Base-by-base conservation (phyloP, 768 basidiomycete species). In the Suillus bovinus region DNA sequence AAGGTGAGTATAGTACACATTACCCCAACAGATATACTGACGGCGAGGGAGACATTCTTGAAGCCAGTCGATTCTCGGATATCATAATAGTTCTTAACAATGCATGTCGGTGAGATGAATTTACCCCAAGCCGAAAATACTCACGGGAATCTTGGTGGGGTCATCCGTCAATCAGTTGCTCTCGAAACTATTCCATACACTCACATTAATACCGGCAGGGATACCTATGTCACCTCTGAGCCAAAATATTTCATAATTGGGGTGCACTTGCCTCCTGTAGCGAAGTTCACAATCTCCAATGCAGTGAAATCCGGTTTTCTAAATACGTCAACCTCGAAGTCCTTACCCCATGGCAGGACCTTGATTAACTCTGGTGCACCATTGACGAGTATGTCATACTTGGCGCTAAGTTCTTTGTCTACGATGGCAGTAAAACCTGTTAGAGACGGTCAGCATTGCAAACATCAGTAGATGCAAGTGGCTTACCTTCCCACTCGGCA, bases 361-460 rank as follows among this genome's bases (percentile, higher is more conserved):
- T 93, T 86, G 76, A 95, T 89, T 29, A 93, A 79, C 59, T 87
- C 82, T 1, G 91, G 87, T n/a, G 93, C 94, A 34, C 81, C 73
- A 58, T 88, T 79, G 27, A 95, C 93, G 27, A 95, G 81, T 17
- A 71, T 81, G 64, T 91, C 89, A 67, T 93, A 95, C 76, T 92
- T 94, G 9, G 86, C 86, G 68, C 89, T 91, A 50, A 94, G 81
- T 62, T 84, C 78, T 74, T 95, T 94, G 80, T 95, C 85, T 52
- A 94, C 92, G 64, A 94, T 90, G 7, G 92, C 93, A 38, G 92
- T 92, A 72, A 94, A 94, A 34, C 91, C 90, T 91, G 65, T n/a
- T 46, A 22, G 17, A 44, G 58, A 24, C 20, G 58, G 44, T 60
- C 55, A n/a, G 59, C 6, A 1, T 3, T 33, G 42, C 3, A 29